Evolutionary conservation across 148 eudicot genomes (phyloP).

Genomic region (Rhododendron molle): DNA sequence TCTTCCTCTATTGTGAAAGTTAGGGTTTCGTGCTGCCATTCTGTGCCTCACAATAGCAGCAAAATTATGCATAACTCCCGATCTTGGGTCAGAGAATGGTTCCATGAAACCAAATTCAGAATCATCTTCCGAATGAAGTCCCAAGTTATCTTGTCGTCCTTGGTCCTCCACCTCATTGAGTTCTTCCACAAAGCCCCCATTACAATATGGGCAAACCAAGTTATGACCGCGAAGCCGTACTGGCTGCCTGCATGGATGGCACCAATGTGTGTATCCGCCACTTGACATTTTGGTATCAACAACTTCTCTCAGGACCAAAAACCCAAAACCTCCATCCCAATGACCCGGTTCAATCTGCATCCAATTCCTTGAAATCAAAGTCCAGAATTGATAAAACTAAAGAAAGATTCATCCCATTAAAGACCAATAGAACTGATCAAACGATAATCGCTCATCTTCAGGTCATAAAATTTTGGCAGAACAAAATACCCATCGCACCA

Average conservation of each 20-base stretch:
- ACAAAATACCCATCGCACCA: not conserved
- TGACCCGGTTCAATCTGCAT: not conserved
- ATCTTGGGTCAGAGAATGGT: slow-evolving; percentile 53
- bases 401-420: not conserved
- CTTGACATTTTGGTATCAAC: slow-evolving; percentile 46
- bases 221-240: slow-evolving; percentile 44
- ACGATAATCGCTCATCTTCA: not conserved
- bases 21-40: slow-evolving; percentile 38
- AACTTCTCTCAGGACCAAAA: not conserved
- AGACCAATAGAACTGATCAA: not conserved
- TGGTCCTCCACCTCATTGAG: slow-evolving; percentile 44
- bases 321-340: not conserved
- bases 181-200: slow-evolving; percentile 83
- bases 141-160: slow-evolving; percentile 15
- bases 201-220: slow-evolving; percentile 58
- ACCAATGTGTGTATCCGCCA: slow-evolving; percentile 78
- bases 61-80: slow-evolving; percentile 49
- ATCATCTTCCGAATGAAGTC: slow-evolving; percentile 21
- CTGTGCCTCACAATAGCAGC: slow-evolving; percentile 65
- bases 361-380: not conserved
- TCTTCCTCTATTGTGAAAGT: slow-evolving; percentile 37
- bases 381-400: not conserved
- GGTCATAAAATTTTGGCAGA: not conserved
- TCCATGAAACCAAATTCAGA: slow-evolving; percentile 51
- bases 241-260: slow-evolving; percentile 65